A percentile compares a stretch with the other conserved stretches of the same genome.
phyloP scores from a whole-genome alignment of 139 green algal species.

The Tetratostichococcus sp. region DNA sequence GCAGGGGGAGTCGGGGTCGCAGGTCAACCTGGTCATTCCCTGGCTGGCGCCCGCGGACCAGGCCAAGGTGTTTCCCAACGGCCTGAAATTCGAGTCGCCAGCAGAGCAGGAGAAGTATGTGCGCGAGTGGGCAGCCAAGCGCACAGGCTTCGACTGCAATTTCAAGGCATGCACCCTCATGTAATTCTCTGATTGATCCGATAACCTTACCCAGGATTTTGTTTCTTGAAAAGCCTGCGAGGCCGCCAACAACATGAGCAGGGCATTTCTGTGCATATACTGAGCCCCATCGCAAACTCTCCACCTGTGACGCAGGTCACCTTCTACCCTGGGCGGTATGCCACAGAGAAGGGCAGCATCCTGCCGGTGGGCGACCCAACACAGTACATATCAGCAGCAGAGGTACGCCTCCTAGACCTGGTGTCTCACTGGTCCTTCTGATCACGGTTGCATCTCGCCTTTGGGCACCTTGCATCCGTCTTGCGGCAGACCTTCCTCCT shows the following conservation, averaged over 20 bases:
- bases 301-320: too few relatives aligned
- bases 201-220: too few relatives aligned
- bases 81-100: constrained; percentile 81
- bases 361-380: constrained; percentile 96
- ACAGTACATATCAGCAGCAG: constrained; percentile 81
- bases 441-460: too few relatives aligned
- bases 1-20: background rate
- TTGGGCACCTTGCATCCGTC: too few relatives aligned
- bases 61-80: constrained; percentile 83
- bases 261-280: too few relatives aligned
- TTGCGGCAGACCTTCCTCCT: too few relatives aligned
- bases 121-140: constrained; percentile 80
- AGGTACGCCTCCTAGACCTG: constrained; percentile 31
- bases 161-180: constrained; percentile 55
- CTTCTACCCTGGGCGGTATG: constrained; percentile 93
- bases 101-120: constrained; percentile 87
- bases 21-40: constrained; percentile 83
- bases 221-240: too few relatives aligned
- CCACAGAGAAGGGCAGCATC: constrained; percentile 84
- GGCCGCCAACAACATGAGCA: too few relatives aligned
- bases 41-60: constrained; percentile 91
- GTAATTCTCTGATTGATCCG: too few relatives aligned
- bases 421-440: too few relatives aligned
- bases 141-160: constrained; percentile 84
- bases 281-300: too few relatives aligned